Percentiles rank a stretch among this genome's conserved stretches.
Conservation (phyloP, 192 early-diverging fungal genomes). For the Rhizoclosmatium sp. region DNA sequence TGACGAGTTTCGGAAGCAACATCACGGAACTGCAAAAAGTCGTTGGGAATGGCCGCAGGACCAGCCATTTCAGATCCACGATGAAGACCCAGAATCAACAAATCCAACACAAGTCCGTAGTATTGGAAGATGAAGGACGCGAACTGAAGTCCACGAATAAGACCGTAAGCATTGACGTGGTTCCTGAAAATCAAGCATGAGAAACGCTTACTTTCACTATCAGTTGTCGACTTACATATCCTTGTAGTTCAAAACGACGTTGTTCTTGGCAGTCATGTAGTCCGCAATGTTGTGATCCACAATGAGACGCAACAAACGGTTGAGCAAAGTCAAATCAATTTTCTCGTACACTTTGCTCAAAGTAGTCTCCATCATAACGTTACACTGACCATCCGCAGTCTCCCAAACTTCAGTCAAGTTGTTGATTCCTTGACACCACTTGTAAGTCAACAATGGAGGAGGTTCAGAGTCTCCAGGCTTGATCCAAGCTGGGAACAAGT, state of each 20-base stretch:
- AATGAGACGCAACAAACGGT: constrained; percentile 91
- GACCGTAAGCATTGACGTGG: constrained; percentile 96
- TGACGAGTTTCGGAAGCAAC: constrained; percentile 91
- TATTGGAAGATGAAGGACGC: constrained; percentile 98
- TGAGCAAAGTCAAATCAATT: constrained; percentile 95
- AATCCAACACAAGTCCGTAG: constrained; percentile 96
- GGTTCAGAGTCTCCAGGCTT: constrained; percentile 98
- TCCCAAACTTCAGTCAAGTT: constrained; percentile 97
- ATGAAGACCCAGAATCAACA: constrained; percentile 92
- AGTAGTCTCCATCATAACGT: constrained; percentile 95
- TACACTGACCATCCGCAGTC: constrained; percentile 87
- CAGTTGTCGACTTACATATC: constrained; percentile 74
- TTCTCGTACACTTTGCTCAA: constrained; percentile 95
- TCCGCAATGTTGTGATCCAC: constrained; percentile 99
- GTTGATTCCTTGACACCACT: constrained; percentile 98
- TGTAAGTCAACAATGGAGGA: constrained; percentile 95
- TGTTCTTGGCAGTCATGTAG: constrained; percentile 99
- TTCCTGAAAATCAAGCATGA: constrained; percentile 46
- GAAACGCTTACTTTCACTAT: too few relatives aligned
- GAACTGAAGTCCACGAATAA: constrained; percentile 98
- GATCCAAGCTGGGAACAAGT: constrained; percentile 99
- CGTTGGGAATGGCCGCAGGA: constrained; percentile 89
- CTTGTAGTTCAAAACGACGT: constrained; percentile 96
- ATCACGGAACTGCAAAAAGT: constrained; percentile 96
- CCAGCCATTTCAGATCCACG: constrained; percentile 98